These are phyloP conservation scores for Trichoderma sp. DNA, from an alignment of 2,329 filamentous ascomycete species.

Conservation along the genomic window DNA sequence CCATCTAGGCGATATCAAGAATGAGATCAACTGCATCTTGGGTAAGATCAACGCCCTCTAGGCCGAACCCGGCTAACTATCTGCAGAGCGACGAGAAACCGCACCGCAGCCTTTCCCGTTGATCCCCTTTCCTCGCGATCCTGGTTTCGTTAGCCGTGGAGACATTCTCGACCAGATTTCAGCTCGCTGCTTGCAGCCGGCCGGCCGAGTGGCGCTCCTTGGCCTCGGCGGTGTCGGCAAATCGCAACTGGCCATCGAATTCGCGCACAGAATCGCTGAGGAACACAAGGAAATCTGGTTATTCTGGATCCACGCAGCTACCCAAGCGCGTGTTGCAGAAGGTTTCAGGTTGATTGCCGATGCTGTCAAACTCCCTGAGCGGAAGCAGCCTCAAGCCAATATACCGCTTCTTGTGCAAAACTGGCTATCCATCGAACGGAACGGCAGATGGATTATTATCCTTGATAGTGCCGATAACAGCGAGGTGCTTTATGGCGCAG, in stretches of 20 bases:
- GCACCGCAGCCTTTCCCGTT: background rate
- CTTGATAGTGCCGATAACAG: background rate
- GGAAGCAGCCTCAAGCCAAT: constrained; percentile 19
- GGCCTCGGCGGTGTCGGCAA: constrained; percentile 35
- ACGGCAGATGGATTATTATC: background rate
- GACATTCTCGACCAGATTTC: constrained; percentile 29
- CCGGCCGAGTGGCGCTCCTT: constrained; percentile 29
- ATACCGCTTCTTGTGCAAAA: constrained; percentile 29
- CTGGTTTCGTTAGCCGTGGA: constrained; percentile 31
- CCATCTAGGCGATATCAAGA: background rate
- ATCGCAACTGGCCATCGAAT: constrained; percentile 10
- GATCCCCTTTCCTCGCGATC: constrained; percentile 32
- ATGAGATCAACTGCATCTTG: background rate
- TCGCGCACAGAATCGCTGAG: background rate
- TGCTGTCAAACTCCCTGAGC: background rate
- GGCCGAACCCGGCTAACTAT: background rate
- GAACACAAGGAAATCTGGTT: background rate
- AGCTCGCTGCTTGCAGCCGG: constrained; percentile 22
- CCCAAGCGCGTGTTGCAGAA: background rate
- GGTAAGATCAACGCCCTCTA: background rate
- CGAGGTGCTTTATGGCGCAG: background rate
- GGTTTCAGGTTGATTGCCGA: background rate
- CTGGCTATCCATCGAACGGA: constrained; percentile 27
- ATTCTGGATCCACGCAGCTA: background rate
- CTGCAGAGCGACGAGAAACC: background rate